Evolutionary conservation across 805 yeast species (phyloP).

Genomic region (Brettanomyces bruxellensis): DNA sequence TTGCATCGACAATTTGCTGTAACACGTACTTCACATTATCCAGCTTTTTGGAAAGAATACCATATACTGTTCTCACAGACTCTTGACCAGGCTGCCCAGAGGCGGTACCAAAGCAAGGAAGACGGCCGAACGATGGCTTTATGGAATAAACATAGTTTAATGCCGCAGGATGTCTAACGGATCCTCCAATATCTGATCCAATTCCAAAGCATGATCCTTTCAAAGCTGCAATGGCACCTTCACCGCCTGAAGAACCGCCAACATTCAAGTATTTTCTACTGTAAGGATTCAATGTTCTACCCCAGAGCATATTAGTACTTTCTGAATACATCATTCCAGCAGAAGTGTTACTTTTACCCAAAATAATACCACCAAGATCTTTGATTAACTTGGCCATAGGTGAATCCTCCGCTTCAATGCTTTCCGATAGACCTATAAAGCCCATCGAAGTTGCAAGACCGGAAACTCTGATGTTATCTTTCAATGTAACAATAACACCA

Average conservation of each 20-base stretch:
- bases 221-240: slow-evolving; percentile 35
- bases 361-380: slow-evolving; percentile 48
- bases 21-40: slow-evolving; percentile 42
- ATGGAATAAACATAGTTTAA: slow-evolving; percentile 42
- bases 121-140: slow-evolving; percentile 40
- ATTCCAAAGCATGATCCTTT: slow-evolving; percentile 36
- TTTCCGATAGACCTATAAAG: slow-evolving; percentile 31
- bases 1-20: slow-evolving; percentile 33
- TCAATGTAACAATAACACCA: slow-evolving; percentile 55
- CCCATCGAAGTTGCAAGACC: slow-evolving; percentile 48
- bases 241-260: slow-evolving; percentile 54
- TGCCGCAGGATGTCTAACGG: slow-evolving; percentile 47
- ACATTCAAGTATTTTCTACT: slow-evolving; percentile 32
- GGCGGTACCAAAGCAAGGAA: slow-evolving; percentile 31
- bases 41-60: slow-evolving; percentile 38
- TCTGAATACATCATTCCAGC: slow-evolving; percentile 48
- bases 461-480: slow-evolving; percentile 43
- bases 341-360: slow-evolving; percentile 49
- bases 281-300: slow-evolving; percentile 41
- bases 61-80: slow-evolving; percentile 34
- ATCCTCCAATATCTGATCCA: slow-evolving; percentile 37
- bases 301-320: slow-evolving; percentile 46
- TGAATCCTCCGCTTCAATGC: slow-evolving; percentile 32
- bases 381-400: slow-evolving; percentile 32
- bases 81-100: slow-evolving; percentile 36